Base-by-base conservation (phyloP, 1,139 yeast genomes). In the Pichia sp. region DNA sequence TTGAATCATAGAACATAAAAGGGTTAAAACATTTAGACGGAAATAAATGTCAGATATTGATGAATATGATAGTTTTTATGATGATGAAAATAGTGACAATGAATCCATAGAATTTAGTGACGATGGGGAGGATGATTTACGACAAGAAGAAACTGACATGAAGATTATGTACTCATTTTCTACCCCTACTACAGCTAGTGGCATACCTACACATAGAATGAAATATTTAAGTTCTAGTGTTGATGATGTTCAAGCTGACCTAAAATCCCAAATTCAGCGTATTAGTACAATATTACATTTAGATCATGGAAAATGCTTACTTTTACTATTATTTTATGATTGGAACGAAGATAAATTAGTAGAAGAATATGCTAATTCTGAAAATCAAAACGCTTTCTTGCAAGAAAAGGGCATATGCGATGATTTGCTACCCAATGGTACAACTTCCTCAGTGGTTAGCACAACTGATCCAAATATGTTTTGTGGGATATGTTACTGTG, bases 271-370 rank as follows among this genome's bases (percentile, higher is more conserved):
- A 30, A 54, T 57, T 2, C 39, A 40, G 12, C 48, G 51, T 29
- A 37, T 62, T 25, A 44, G 58, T 37, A 20, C 41, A 1, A 48
- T 58, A 27, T 45, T 63, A n/a, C 55, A 55, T 32, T 40, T 62
- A 4, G 63, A 61, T 7, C 37, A 36, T 16, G 63, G 61, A 33
- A 58, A 55, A 6, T 57, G 63, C 43, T 41, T 55, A 4, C 34
- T 79, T 3, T 64, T 89, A 59, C 67, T 87, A 36, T 79, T 82
- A 42, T 62, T 68, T 46, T 82, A 70, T 60, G 72, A 74, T 41
- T 87, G 96, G 96, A 87, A 82, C 59, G 74, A 76, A 38, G 94
- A 86, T 48, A 75, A 75, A 42, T 71, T 87, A 35, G 68, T 86
- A 43, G 90, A 87, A 49, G 73, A 72, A 38, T 86, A 74, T 64